Evolutionary conservation across 331 rosid genomes (phyloP).

Genomic region (Phaseolus coccineus): DNA sequence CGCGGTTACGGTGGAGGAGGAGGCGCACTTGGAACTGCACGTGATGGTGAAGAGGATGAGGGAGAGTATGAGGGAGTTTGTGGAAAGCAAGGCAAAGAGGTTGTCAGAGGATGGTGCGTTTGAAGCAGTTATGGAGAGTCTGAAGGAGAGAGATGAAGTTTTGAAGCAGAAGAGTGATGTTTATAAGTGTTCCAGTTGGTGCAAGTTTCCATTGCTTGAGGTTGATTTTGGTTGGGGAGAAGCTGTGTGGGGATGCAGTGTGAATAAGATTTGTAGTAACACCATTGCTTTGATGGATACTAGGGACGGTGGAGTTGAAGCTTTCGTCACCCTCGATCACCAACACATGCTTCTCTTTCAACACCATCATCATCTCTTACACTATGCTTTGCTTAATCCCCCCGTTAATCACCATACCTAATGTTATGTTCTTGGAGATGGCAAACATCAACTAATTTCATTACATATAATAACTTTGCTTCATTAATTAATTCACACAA

Average conservation of each 20-base stretch:
- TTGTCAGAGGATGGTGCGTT: slow-evolving; percentile 49
- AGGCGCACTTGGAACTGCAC: slow-evolving; percentile 38
- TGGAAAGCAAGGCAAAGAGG: slow-evolving; percentile 37
- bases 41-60: slow-evolving; percentile 54
- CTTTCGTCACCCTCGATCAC: slow-evolving; percentile 46
- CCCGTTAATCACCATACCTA: not conserved
- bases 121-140: slow-evolving; percentile 44
- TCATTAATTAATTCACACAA: too few species aligned
- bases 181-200: slow-evolving; percentile 55
- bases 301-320: slow-evolving; percentile 52
- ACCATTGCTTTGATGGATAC: slow-evolving; percentile 52
- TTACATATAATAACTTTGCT: too few species aligned
- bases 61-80: slow-evolving; percentile 37
- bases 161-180: slow-evolving; percentile 21
- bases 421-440: too few species aligned
- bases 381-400: slow-evolving; percentile 49
- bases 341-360: slow-evolving; percentile 10
- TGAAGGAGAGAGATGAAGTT: slow-evolving; percentile 45
- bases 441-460: too few species aligned
- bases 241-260: slow-evolving; percentile 43
- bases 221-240: slow-evolving; percentile 53
- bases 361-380: slow-evolving; percentile 3
- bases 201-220: slow-evolving; percentile 38
- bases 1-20: slow-evolving; percentile 51
- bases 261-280: slow-evolving; percentile 44